Evolutionary conservation across 2,329 filamentous ascomycete genomes (phyloP), one percentile per base, ranked within the genome.

Genomic region (Ophiostoma fasciatum): DNA sequence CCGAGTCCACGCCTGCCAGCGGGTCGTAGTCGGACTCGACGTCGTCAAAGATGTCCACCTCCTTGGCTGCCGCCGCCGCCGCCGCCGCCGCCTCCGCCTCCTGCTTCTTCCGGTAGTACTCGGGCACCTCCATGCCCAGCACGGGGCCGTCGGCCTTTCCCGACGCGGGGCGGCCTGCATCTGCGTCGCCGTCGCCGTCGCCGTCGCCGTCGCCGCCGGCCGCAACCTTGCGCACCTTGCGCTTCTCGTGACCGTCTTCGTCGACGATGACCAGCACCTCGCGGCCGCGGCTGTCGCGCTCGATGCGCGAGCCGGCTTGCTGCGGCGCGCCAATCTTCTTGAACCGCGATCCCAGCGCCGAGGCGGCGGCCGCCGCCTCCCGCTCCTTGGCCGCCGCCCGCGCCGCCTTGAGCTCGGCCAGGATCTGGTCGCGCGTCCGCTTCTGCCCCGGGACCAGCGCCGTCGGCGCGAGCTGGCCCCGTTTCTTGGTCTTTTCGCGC

Each of bases 21-120:
- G 76, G 76, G 49, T 81, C 66, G 49, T 81, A 81, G 47, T 80
- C 75, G 38, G 74, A 73, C 4, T 68, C 75, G 1, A 62, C 73
- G 36, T 69, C 73, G 27, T 72, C 74, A 44, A 81, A 81, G 7
- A 81, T 81, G 46, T 78, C 63, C 18, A 72, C 52, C 35, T 79
- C 64, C 38, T 71, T 62, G 26, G 71, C 58, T 9, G 64, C 53
- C 38, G 56, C 52, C 2, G 56, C 54, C 8, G 64, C 53, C 38
- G 56, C 52, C 2, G 56, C 54, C 29, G 63, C 61, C 14, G 62
- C 54, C 7, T 56, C 54, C 25, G 62, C 60, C 30, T 63, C 55
- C 38, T 65, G 62, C 36, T 58, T 59, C 41, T 65, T 66, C 34
- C 52, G 56, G 47, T 70, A 73, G 26, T 66, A 60, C 35, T 76